Conservation (phyloP, 2,329 filamentous ascomycete genomes). For the Cladophialophora carrionii region DNA sequence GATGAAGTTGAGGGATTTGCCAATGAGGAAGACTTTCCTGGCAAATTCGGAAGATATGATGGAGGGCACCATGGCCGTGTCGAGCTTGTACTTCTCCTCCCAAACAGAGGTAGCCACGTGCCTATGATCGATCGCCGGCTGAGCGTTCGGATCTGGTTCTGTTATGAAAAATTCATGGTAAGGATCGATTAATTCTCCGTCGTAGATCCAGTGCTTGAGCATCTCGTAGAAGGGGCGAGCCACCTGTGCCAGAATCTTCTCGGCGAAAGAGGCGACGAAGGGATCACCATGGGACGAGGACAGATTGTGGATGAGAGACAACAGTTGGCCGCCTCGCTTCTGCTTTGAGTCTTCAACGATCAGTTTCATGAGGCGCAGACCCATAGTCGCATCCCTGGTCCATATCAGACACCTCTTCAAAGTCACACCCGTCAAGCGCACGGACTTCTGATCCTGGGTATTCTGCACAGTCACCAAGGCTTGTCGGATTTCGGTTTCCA, state of each 20-base stretch:
- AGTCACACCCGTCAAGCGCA: slow-evolving; percentile 87
- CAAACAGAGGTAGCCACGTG: slow-evolving; percentile 80
- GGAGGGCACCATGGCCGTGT: slow-evolving; percentile 82
- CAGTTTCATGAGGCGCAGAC: slow-evolving; percentile 85
- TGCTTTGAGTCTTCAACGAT: slow-evolving; percentile 86
- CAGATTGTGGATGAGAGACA: slow-evolving; percentile 90
- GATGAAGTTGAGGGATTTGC: slow-evolving; percentile 98
- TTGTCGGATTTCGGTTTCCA: slow-evolving; percentile 88
- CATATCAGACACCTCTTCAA: slow-evolving; percentile 94
- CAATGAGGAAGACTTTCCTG: slow-evolving; percentile 94
- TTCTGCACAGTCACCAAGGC: slow-evolving; percentile 73
- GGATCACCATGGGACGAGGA: slow-evolving; percentile 93
- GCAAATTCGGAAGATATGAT: slow-evolving; percentile 94
- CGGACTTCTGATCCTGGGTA: slow-evolving; percentile 66
- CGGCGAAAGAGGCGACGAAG: slow-evolving; percentile 89
- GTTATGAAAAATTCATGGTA: slow-evolving; percentile 94
- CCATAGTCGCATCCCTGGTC: slow-evolving; percentile 97
- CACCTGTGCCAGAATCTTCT: slow-evolving; percentile 81
- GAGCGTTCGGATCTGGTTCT: slow-evolving; percentile 67
- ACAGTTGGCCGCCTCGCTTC: slow-evolving; percentile 85
- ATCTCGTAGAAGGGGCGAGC: slow-evolving; percentile 97
- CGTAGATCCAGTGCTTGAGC: slow-evolving; percentile 94
- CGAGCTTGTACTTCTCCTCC: slow-evolving; percentile 95
- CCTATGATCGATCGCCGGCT: slow-evolving; percentile 55
- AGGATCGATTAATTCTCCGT: slow-evolving; percentile 95